Base-by-base conservation (phyloP, 345 rosid species). In the Brassica incana region DNA sequence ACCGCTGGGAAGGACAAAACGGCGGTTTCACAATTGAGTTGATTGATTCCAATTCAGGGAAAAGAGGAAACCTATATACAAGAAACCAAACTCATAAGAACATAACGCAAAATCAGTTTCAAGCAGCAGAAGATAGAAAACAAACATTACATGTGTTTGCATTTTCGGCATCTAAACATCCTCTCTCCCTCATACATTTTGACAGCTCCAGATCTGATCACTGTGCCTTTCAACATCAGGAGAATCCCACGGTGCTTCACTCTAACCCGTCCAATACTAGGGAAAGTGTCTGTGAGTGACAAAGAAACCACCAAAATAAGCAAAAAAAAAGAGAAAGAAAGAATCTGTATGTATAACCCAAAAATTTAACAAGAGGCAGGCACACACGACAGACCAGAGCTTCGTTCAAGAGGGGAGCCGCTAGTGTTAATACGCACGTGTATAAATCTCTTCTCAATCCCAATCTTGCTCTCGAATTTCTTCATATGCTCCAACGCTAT, bases 131-230 rank as follows among this genome's bases (percentile, higher is more conserved):
- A 50, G 58, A 50, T 0, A 50, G 58, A 18, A 59, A 50, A 12
- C 0, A 0, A 33, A 38, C 43, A 40, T 33, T 61, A 92, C 98
- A 79, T 83, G 71, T 85, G 88, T 79, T 91, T 92, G 89, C 98
- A 95, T 87, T 87, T 95, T 61, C 87, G 85, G 78, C 99, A 95
- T 59, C 81, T 86, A 71, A 85, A 95, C 86, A 89, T 86, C 87
- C 97, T 84, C 83, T 86, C 91, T 62, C 97, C 99, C 80, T 95
- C 99, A 43, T 88, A 92, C 99, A 95, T 92, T 87, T 92, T 95
- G 62, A 87, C 85, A 73, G 94, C 88, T 67, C 94, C 99, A 2
- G 97, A 92, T 54, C 98, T 84, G 73, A 90, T 95, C 20, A 95
- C 93, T 1, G 97, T 95, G 60, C 99, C 99, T 76, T 88, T 95